Evolutionary conservation across 2,329 filamentous ascomycete species (phyloP).

Genomic region (Fusarium pilosicola): DNA sequence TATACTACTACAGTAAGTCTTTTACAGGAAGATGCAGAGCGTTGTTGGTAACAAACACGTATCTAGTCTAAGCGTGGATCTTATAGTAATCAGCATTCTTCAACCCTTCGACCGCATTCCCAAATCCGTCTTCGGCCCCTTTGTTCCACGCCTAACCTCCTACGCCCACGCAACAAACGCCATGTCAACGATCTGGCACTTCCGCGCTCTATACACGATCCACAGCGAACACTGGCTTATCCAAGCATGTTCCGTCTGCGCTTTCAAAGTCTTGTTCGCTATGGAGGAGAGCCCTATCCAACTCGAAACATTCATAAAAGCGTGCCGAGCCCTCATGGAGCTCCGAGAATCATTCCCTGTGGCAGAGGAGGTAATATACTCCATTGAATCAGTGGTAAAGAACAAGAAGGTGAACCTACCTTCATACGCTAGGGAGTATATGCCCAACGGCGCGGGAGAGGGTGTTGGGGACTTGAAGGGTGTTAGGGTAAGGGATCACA

Average conservation of each 20-base stretch:
- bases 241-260: conserved; percentile 20
- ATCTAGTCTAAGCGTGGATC: conserved; percentile 11
- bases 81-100: conserved; percentile 19
- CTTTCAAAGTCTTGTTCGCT: conserved; percentile 16
- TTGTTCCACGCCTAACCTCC: conserved; percentile 7
- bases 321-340: conserved; percentile 20
- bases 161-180: conserved; percentile 26
- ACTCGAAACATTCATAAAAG: conserved; percentile 28
- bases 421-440: conserved; percentile 13
- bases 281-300: conserved; percentile 21
- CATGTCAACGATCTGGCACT: conserved; percentile 33
- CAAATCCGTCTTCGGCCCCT: conserved; percentile 23
- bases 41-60: not conserved
- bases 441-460: not conserved
- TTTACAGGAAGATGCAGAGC: accelerated
- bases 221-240: conserved; percentile 24
- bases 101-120: conserved; percentile 17
- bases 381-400: conserved; percentile 12
- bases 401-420: conserved; percentile 11
- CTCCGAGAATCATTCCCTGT: conserved; percentile 20
- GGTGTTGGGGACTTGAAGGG: conserved; percentile 2
- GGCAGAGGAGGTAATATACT: conserved; percentile 11
- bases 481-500: conserved; percentile 25
- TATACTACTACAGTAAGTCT: conserved; percentile 19
- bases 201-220: conserved; percentile 19